Conservation (phyloP, 352 stramenopile species). For the Pythium rhizo-oryzae region DNA sequence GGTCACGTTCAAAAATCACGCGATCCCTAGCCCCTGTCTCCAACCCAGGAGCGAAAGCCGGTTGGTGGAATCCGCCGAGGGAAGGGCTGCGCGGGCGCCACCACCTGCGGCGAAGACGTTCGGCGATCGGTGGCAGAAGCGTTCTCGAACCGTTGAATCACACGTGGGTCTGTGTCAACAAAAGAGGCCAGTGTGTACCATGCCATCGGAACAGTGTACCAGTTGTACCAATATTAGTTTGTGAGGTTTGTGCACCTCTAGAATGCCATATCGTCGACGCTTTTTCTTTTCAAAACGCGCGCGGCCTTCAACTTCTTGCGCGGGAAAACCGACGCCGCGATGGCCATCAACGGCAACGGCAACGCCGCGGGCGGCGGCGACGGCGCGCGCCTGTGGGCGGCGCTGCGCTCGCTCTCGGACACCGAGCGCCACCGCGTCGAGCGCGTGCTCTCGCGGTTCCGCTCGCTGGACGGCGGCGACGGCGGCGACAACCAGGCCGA, state of each 20-base stretch:
- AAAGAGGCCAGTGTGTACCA: conserved; percentile 7
- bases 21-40: background rate
- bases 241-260: background rate
- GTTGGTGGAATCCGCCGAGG: conserved; percentile 2
- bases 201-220: conserved; percentile 7
- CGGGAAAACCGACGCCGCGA: conserved; percentile 1
- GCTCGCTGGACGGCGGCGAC: conserved; percentile 1
- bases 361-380: background rate
- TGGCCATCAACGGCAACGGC: background rate
- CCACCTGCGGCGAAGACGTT: background rate
- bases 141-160: conserved; percentile 4
- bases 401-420: conserved; percentile 19
- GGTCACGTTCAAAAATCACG: background rate
- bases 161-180: conserved; percentile 10
- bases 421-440: conserved; percentile 8
- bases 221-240: background rate
- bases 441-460: conserved; percentile 9
- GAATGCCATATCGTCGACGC: conserved; percentile 4
- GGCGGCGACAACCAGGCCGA: too few species aligned
- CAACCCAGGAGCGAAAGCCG: conserved; percentile 8
- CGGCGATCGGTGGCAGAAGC: conserved; percentile 16
- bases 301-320: conserved; percentile 22
- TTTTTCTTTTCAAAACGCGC: conserved; percentile 8
- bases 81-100: background rate
- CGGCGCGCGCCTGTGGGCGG: conserved; percentile 15